A percentile compares a stretch with the other conserved stretches of the same genome.
Conservation (phyloP, 331 rosid species). For the Arachis monticola region DNA sequence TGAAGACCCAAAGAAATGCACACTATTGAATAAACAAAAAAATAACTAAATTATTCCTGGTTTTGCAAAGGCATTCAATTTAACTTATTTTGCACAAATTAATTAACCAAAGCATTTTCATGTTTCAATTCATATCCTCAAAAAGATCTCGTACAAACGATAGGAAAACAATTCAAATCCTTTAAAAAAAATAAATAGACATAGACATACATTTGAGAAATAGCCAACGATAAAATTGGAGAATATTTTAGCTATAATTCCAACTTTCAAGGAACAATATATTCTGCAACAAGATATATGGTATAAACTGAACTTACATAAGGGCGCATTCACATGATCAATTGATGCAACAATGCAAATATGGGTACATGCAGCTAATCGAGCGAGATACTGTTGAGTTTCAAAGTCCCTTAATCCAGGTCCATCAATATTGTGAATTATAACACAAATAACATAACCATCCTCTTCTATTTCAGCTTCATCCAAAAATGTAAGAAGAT, state of each 20-base stretch:
- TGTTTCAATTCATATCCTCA: conserved; percentile 20
- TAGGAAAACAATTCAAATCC: conserved; percentile 16
- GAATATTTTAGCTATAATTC: not conserved
- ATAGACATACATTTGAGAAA: conserved; percentile 9
- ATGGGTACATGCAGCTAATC: conserved; percentile 73
- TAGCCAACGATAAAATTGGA: conserved; percentile 1
- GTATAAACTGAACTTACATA: conserved; percentile 60
- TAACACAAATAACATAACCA: conserved; percentile 60
- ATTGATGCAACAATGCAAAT: conserved; percentile 77
- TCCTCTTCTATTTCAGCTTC: conserved; percentile 54
- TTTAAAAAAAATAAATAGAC: not conserved
- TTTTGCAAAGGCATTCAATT: conserved; percentile 8
- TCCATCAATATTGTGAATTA: conserved; percentile 90
- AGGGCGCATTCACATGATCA: conserved; percentile 85
- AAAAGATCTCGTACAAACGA: not conserved
- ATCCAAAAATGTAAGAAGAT: conserved; percentile 75
- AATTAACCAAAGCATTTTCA: not conserved
- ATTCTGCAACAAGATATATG: conserved; percentile 15
- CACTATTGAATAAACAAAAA: conserved; percentile 24
- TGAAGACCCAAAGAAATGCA: conserved; percentile 9
- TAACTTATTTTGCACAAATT: conserved; percentile 1
- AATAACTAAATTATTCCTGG: not conserved
- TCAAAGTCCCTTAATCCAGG: conserved; percentile 88
- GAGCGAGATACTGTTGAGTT: conserved; percentile 77
- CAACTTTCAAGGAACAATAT: conserved; percentile 10